Base-by-base conservation (phyloP, 202 grass and related monocot species). In the Panicum hallii region DNA sequence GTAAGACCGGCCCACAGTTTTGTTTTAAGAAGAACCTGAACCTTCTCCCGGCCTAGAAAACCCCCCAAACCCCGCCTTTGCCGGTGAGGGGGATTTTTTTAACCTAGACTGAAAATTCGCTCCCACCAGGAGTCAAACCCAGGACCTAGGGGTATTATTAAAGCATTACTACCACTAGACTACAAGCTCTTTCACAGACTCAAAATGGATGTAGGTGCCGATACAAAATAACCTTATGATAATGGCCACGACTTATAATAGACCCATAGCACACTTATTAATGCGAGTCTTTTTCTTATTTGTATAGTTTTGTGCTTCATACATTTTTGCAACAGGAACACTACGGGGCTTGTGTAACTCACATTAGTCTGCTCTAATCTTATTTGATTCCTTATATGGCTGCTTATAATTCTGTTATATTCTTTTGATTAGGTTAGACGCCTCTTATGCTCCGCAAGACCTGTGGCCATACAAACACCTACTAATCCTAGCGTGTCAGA, bases 371-470 rank as follows among this genome's bases (percentile, higher is more conserved):
- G 32, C 60, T 74, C 23, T 22, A 75, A 53, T 58, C 63, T 70
- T 70, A 47, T 78, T 12, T 79, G 12, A 46, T 63, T 19, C 40
- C 22, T 19, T 50, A 60, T 77, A 43, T 12, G 4, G 3, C 26
- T 66, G 32, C 66, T 72, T 58, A 72, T 72, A 45, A 36, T 67
- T 87, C 52, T 79, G 11, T 85, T 30, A 83, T 75, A 81, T 79
- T 90, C 64, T 91, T 77, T 57, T 45, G 46, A 76, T 81, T 72
- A 98, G 95, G 95, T 91, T 79, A 93, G 95, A 89, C 84, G 95
- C 67, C 91, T 98, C 9, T 87, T 98, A 79, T 95, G 93, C 88
- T 98, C 93, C 65, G 85, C 93, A 74, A 98, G 88, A 84, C 91
- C 95, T 87, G 91, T 98, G 83, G 85, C 85, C 34, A 85, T 98